Evolutionary conservation across 73 alveolate species (phyloP).

Genomic region (Effrenium voratum): DNA sequence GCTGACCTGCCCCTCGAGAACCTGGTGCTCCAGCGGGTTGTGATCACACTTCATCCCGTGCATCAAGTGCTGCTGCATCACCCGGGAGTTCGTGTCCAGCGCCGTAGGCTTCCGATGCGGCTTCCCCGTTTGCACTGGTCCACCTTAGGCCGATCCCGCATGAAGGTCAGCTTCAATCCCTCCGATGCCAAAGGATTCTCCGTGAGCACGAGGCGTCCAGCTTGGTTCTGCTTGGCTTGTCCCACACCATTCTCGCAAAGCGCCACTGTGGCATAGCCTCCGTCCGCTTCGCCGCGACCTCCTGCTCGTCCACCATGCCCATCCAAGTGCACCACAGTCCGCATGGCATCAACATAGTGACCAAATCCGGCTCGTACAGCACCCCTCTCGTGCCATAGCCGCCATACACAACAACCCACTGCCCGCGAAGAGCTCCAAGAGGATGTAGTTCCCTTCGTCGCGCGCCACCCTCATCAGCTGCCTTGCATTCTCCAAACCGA

Average conservation of each 20-base stretch:
- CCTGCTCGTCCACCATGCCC: neutral
- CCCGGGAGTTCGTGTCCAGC: neutral
- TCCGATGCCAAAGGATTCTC: neutral
- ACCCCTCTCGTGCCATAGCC: neutral
- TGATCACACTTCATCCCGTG: neutral
- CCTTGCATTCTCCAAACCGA: neutral
- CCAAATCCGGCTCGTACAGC: conserved; percentile 12
- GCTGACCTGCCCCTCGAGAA: neutral
- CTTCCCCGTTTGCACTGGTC: neutral
- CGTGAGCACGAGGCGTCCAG: neutral
- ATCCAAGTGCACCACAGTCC: conserved; percentile 37
- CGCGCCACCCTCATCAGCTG: neutral
- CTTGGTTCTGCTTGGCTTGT: neutral
- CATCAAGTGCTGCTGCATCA: neutral
- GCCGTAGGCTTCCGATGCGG: neutral
- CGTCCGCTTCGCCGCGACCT: neutral
- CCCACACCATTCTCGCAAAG: neutral
- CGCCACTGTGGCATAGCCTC: conserved; percentile 18
- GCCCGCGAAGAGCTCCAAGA: conserved; percentile 29
- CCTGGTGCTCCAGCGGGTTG: neutral
- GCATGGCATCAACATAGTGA: neutral
- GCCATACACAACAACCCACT: neutral
- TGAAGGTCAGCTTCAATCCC: neutral
- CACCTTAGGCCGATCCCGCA: neutral
- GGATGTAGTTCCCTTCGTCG: neutral